A percentile compares a stretch with the other conserved stretches of the same genome.
Conservation (phyloP, 805 yeast genomes). For the Hanseniaspora valbyensis region DNA sequence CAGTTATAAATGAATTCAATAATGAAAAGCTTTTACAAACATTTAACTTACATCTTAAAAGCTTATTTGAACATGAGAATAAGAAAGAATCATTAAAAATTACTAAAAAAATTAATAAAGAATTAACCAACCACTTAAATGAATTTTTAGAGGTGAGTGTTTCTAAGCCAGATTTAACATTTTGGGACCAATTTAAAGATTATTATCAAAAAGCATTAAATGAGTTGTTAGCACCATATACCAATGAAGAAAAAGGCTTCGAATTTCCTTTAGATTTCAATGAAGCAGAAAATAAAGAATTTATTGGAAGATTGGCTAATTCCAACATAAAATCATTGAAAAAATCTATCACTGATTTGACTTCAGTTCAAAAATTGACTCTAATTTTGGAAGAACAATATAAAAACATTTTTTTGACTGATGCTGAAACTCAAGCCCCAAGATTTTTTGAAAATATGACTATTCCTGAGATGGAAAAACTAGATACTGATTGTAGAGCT, state of each 20-base stretch:
- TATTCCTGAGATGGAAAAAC: conserved; percentile 7
- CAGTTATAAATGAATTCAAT: background rate
- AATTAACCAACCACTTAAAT: conserved; percentile 37
- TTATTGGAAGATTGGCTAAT: conserved; percentile 29
- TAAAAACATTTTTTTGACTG: conserved; percentile 75
- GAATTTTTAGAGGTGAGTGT: conserved; percentile 42
- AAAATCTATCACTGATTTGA: conserved; percentile 46
- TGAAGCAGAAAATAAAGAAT: conserved; percentile 31
- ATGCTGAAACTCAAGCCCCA: conserved; percentile 62
- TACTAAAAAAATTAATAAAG: conserved; percentile 37
- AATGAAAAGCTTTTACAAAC: background rate
- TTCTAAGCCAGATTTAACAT: conserved; percentile 37
- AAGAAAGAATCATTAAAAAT: conserved; percentile 35
- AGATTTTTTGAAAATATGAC: conserved; percentile 31
- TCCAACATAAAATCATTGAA: conserved; percentile 58
- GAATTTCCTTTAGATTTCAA: conserved; percentile 61
- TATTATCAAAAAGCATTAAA: conserved; percentile 34
- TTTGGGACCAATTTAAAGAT: conserved; percentile 51
- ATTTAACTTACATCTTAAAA: conserved; percentile 16
- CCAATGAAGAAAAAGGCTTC: conserved; percentile 22
- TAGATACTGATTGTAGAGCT: conserved; percentile 1
- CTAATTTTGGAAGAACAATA: conserved; percentile 63
- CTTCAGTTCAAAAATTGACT: conserved; percentile 56
- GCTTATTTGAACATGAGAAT: conserved; percentile 28
- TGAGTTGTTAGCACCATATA: conserved; percentile 22